Evolutionary conservation across 1,284 basidiomycete species (phyloP), one percentile per base, ranked within the genome.

Genomic region (Cryptococcus wingfieldii): DNA sequence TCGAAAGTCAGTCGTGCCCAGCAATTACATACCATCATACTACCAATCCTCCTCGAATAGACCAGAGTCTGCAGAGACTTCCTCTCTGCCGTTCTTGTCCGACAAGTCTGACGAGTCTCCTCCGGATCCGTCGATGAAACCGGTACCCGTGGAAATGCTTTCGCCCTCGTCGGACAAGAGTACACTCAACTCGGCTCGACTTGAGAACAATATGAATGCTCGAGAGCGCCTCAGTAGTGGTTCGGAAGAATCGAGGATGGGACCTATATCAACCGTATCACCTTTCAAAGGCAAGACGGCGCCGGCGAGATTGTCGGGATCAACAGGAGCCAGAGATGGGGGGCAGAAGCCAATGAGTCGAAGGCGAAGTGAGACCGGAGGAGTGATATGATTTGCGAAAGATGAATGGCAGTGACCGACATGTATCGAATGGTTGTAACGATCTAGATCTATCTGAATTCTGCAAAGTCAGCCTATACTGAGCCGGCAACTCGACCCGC

Each of bases 1-100:
- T 16, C 13, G 48, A 4, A 50, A 51, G 16, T 47, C 54, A 18
- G 34, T 41, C 7, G 49, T 25, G 12, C 54, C 23, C 19, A 56
- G 39, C 18, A 31, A 18, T 23, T 42, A 25, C n/a, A 46, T 56
- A 14, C 54, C 54, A 4, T 46, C 48, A 5, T 56, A 50, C 39
- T 44, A 51, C 37, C 47, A 48, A 10, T 12, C 14, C 6, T 19
- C 39, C 6, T 42, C 39, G 39, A 13, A 42, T 19, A 25, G 18
- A 6, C 42, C n/a, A 12, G 10, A 18, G 18, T 25, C 42, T 5
- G 12, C 16, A 10, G 18, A 19, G 2, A 44, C 16, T 6, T 19
- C n/a, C 18, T 4, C 14, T 44, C 5, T 25, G 10, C 18, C n/a
- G 18, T 12, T 44, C 42, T 18, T 44, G 18, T 25, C 18, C 12